Evolutionary conservation across 2,329 filamentous ascomycete genomes (phyloP).

Genomic region (Trichoderma sp.): DNA sequence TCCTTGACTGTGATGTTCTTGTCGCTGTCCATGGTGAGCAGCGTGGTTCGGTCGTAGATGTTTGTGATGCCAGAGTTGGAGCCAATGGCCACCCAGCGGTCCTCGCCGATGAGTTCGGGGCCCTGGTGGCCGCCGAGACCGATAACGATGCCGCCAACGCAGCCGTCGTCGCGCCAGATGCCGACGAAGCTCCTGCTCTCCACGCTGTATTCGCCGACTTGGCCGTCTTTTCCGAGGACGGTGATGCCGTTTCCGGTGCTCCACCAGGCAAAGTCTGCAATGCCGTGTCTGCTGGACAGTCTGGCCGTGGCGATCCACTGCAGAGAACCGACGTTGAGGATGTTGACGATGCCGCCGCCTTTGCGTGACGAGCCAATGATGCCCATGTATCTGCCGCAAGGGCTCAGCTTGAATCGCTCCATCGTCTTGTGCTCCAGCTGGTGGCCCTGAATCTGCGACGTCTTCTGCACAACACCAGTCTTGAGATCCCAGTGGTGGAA

Average conservation of each 20-base stretch:
- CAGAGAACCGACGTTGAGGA: slow-evolving; percentile 76
- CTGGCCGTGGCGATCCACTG: slow-evolving; percentile 88
- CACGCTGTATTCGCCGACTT: slow-evolving; percentile 87
- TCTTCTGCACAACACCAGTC: slow-evolving; percentile 80
- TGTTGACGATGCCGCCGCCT: slow-evolving; percentile 85
- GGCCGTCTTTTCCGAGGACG: slow-evolving; percentile 82
- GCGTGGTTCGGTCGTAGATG: slow-evolving; percentile 80
- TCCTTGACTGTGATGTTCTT: slow-evolving; percentile 60
- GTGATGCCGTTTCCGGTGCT: slow-evolving; percentile 78
- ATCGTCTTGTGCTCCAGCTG: slow-evolving; percentile 83
- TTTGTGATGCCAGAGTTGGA: slow-evolving; percentile 88
- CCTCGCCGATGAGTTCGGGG: slow-evolving; percentile 67
- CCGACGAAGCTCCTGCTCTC: slow-evolving; percentile 70
- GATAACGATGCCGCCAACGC: slow-evolving; percentile 81
- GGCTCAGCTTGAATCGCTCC: slow-evolving; percentile 87
- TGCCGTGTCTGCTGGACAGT: slow-evolving; percentile 78
- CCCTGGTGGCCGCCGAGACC: slow-evolving; percentile 73
- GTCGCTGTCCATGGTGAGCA: slow-evolving; percentile 50
- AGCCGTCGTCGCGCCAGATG: slow-evolving; percentile 88
- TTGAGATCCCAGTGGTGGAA: slow-evolving; percentile 94
- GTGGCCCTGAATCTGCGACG: slow-evolving; percentile 74
- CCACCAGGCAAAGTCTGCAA: slow-evolving; percentile 96
- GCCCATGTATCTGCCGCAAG: slow-evolving; percentile 84
- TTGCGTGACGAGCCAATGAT: slow-evolving; percentile 79
- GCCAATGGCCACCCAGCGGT: slow-evolving; percentile 88